These are phyloP conservation scores for Paspalum notatum DNA, from an alignment of 176 grass and related monocot genomes.

Conservation along the genomic window DNA sequence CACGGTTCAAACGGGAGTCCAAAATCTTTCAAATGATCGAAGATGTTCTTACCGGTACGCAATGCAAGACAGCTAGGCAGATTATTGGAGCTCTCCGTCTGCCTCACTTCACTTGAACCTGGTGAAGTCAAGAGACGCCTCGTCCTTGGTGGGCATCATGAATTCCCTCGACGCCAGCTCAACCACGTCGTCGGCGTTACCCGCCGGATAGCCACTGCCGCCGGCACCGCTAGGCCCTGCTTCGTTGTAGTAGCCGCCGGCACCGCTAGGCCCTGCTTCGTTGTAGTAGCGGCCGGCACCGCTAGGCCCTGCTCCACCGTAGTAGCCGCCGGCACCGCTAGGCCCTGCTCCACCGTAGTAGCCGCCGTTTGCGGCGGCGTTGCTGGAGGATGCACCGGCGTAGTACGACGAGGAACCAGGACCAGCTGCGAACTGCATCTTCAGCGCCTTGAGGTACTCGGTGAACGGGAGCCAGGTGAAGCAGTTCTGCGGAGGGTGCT, in stretches of 20 bases:
- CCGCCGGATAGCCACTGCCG: background rate
- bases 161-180: constrained; percentile 42
- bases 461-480: background rate
- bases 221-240: background rate
- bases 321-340: background rate
- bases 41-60: background rate
- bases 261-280: background rate
- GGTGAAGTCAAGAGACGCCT: constrained; percentile 15
- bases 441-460: background rate
- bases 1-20: background rate
- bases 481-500: background rate
- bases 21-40: background rate
- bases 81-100: background rate
- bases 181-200: background rate
- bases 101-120: constrained; percentile 7
- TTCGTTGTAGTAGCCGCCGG: background rate
- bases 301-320: background rate
- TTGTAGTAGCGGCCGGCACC: background rate
- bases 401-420: background rate
- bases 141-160: constrained; percentile 1
- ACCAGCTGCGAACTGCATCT: background rate
- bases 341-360: constrained; percentile 2
- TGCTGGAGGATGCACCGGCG: background rate
- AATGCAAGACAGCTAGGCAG: background rate
- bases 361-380: background rate